Evolutionary conservation across 2,329 filamentous ascomycete species (phyloP), one percentile per base, ranked within the genome.

Genomic region (Trichoderma sp.): DNA sequence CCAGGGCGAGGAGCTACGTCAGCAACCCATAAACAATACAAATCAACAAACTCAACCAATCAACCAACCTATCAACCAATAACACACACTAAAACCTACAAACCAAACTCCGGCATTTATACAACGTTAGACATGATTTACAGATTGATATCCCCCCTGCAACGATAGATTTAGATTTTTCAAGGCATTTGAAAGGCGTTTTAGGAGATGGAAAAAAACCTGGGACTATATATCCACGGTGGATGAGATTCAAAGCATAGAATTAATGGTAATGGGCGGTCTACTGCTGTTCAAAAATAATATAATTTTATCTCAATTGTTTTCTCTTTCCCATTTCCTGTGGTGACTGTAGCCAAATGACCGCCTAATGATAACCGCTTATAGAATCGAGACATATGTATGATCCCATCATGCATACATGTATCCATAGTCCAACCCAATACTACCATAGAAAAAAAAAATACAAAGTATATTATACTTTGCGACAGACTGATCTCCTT

Each of bases 1-100:
- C 80, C 62, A 76, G 81, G 68, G 83, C 82, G 31, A 77, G 77
- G 74, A 83, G 82, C 73, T 84, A 84, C 62, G 82, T 83, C 47
- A 82, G 80, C 73, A 84, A 83, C 71, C 83, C 83, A 65, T 84
- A 72, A 78, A 55, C 24, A 6, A 24, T 37, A 11, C 16, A 33
- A 49, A 6, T 29, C 21, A 21, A 31, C 24, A 47, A 16, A 49
- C 4, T 3, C 29, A 31, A 31, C 13, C 57, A 29, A 43, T 3
- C 16, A 43, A 43, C 13, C 57, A 43, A 55, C 14, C 53, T 24
- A 56, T 35, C 35, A 19, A 55, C 33, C 16, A 5, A 56, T 27
- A 27, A 27, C 27, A 35, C 60, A 29, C 35, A 53, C 60, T n/a
- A 33, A 57, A 40, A 56, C 19, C 53, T 47, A 29, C 43, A 43